These are phyloP conservation scores for Colletotrichum euphorbiae DNA, from an alignment of 2,329 filamentous ascomycete species.

Conservation along the genomic window DNA sequence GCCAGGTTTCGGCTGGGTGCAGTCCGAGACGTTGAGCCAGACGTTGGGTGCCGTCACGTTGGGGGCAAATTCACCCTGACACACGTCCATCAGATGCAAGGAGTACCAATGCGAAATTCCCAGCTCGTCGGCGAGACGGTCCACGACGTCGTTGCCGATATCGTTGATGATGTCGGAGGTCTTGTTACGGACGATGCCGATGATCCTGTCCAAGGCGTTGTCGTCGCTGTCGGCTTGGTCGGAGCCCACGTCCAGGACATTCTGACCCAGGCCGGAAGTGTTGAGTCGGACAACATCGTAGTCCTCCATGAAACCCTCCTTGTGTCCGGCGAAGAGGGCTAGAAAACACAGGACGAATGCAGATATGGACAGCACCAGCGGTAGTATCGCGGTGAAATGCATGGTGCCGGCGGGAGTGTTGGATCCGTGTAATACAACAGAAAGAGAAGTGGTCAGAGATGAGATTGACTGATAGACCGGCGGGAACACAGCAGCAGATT, in stretches of 20 bases:
- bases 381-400: slow-evolving; percentile 50
- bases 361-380: slow-evolving; percentile 52
- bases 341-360: slow-evolving; percentile 54
- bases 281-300: slow-evolving; percentile 56
- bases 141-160: slow-evolving; percentile 54
- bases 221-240: slow-evolving; percentile 40
- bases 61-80: slow-evolving; percentile 59
- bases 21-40: slow-evolving; percentile 58
- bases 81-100: slow-evolving; percentile 60
- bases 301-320: slow-evolving; percentile 57
- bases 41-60: slow-evolving; percentile 53
- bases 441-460: neutral
- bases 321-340: slow-evolving; percentile 54
- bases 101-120: slow-evolving; percentile 65
- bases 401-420: slow-evolving; percentile 31
- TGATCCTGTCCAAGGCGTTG: slow-evolving; percentile 46
- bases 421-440: neutral
- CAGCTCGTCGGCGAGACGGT: slow-evolving; percentile 54
- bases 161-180: slow-evolving; percentile 54
- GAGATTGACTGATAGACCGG: neutral
- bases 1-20: slow-evolving; percentile 54
- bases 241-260: slow-evolving; percentile 43
- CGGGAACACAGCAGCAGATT: neutral
- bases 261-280: slow-evolving; percentile 53
- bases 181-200: slow-evolving; percentile 46